These are phyloP conservation scores for Trichoderma arundinaceum DNA, from an alignment of 2,329 filamentous ascomycete genomes.

Conservation along the genomic window DNA sequence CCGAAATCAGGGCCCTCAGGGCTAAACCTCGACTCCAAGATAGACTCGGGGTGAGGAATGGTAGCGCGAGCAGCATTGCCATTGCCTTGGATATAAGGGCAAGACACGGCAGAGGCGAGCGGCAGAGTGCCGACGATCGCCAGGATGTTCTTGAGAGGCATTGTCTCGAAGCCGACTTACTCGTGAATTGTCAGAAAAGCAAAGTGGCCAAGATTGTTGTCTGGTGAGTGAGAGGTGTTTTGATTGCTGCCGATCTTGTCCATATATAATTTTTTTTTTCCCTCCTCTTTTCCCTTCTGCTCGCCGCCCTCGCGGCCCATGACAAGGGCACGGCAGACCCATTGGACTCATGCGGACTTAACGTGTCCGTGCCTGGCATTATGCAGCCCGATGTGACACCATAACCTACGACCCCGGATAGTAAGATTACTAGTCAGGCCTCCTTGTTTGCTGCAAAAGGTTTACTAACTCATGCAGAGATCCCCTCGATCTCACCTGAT, in stretches of 20 bases:
- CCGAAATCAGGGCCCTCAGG: conserved; percentile 31
- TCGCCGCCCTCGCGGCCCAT: neutral
- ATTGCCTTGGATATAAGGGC: conserved; percentile 30
- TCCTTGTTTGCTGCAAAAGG: conserved; percentile 1
- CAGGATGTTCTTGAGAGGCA: conserved; percentile 31
- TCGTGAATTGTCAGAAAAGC: neutral
- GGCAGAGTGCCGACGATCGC: conserved; percentile 31
- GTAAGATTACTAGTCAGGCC: conserved; percentile 13
- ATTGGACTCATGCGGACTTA: conserved; percentile 16
- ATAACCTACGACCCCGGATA: conserved; percentile 2
- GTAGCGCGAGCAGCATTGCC: conserved; percentile 6
- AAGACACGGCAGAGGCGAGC: conserved; percentile 26
- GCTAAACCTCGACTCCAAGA: conserved; percentile 29
- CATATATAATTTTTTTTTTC: conserved; percentile 25
- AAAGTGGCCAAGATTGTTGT: conserved; percentile 16
- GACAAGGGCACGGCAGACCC: conserved; percentile 4
- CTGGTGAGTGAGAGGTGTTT: neutral
- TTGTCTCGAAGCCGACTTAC: conserved; percentile 16
- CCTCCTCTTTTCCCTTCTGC: neutral
- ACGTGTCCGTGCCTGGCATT: conserved; percentile 27
- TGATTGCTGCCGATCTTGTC: conserved; percentile 16
- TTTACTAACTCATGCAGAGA: conserved; percentile 15
- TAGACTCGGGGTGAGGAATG: conserved; percentile 20
- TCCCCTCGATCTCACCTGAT: conserved; percentile 20
- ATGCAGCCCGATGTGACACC: conserved; percentile 23